Base-by-base conservation (phyloP, 2,329 filamentous ascomycete genomes). In the Ascochyta lentis region DNA sequence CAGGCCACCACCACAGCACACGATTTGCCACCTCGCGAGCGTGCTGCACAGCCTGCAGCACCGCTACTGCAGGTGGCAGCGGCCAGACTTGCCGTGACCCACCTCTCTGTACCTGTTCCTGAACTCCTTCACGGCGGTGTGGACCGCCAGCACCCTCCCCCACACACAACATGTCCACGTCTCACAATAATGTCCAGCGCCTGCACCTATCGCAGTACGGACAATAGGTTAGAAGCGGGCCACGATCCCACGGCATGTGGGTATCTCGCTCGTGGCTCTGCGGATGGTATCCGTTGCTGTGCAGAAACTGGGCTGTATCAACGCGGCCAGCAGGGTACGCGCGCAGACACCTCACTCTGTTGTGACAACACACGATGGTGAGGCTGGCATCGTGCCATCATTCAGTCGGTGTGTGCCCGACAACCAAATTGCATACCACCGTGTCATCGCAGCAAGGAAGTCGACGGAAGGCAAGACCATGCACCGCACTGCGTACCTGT, bases 1-100 rank as follows among this genome's bases (percentile, higher is more conserved):
- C 56, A 58, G 52, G 48, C 51, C 63, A 59, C 62, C 61, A 53
- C 50, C 45, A 46, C 15, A 50, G 43, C 49, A 58, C 52, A 58
- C 56, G 31, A 48, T 58, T 62, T 60, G 66, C 66, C 67, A 66
- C 64, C 61, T 56, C 52, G 50, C 26, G 54, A 44, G 64, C 58
- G 47, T 62, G 29, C 59, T 63, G 40, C 62, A 65, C 58, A 41
- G 42, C 48, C 35, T 57, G 50, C 60, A 54, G 54, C 49, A 51
- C 56, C 56, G 54, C 69, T 71, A 71, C 66, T 73, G 70, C 69
- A 72, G 64, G 64, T 59, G 64, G 63, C 61, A 61, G 62, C 54
- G 49, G 52, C 50, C 59, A 57, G 50, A 51, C 53, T 57, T 58
- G 54, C 58, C 54, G 49, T 57, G 66, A 60, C 55, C 68, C 67